Evolutionary conservation across 202 grass and related monocot genomes (phyloP).

Genomic region (Eragrostis tef): DNA sequence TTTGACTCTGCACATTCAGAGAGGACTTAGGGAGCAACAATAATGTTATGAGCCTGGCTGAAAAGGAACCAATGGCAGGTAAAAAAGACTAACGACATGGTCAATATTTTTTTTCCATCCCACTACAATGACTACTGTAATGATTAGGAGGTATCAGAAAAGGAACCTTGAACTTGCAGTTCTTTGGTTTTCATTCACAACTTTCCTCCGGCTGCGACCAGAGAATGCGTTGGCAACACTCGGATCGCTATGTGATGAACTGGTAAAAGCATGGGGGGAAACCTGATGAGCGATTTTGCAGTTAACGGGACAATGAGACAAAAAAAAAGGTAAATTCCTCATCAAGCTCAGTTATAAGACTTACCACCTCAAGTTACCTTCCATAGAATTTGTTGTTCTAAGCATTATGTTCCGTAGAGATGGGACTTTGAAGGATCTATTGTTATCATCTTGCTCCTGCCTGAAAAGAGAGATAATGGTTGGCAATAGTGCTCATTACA

Average conservation of each 20-base stretch:
- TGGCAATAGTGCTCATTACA: slow-evolving; percentile 24
- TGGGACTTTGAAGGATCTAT: slow-evolving; percentile 60
- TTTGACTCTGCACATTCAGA: neutral
- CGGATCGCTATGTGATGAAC: slow-evolving; percentile 88
- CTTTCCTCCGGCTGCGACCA: slow-evolving; percentile 63
- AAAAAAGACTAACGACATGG: neutral
- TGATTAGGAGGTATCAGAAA: slow-evolving; percentile 43
- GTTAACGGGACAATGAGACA: slow-evolving; percentile 25
- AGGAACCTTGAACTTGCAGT: slow-evolving; percentile 91
- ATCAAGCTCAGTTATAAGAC: slow-evolving; percentile 10
- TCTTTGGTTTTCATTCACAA: slow-evolving; percentile 76
- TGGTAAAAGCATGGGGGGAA: slow-evolving; percentile 52
- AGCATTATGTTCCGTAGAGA: slow-evolving; percentile 81
- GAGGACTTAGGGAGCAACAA: neutral
- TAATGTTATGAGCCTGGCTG: slow-evolving; percentile 13
- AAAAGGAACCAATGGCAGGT: neutral
- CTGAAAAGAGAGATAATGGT: slow-evolving; percentile 50
- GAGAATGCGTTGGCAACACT: slow-evolving; percentile 84
- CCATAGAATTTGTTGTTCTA: slow-evolving; percentile 66
- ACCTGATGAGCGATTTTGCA: slow-evolving; percentile 41
- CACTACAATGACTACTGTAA: slow-evolving; percentile 25
- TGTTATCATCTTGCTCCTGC: slow-evolving; percentile 78
- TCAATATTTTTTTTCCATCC: neutral
- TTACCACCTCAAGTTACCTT: slow-evolving; percentile 74
- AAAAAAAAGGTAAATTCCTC: neutral